Conservation (phyloP, 225 moss, liverwort and hornwort species). For the Sphagnum tenellum region DNA sequence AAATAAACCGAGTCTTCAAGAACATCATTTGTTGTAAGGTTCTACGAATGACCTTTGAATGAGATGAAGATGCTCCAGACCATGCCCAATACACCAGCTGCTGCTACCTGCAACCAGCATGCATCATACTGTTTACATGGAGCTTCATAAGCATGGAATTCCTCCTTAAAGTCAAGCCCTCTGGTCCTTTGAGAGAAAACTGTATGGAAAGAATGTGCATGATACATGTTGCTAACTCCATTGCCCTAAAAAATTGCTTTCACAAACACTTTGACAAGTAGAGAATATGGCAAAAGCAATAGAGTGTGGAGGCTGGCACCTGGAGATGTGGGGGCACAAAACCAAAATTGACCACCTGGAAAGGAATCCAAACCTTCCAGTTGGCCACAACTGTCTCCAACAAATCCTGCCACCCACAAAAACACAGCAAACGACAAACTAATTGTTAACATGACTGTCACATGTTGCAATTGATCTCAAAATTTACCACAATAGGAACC, state of each 20-base stretch:
- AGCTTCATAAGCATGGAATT: no score
- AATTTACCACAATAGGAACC: no score
- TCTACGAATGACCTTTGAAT: conserved; percentile 66
- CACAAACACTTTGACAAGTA: no score
- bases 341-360: conserved; percentile 85
- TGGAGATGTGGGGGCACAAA: conserved; percentile 80
- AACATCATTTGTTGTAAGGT: no score
- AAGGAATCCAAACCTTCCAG: conserved; percentile 99
- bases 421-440: not conserved
- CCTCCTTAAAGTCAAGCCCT: not conserved
- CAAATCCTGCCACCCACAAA: conserved; percentile 44
- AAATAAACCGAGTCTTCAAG: no score
- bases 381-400: conserved; percentile 71
- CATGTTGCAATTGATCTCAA: no score
- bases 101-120: conserved; percentile 45
- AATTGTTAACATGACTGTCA: no score
- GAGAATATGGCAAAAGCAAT: no score
- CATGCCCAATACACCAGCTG: conserved; percentile 77
- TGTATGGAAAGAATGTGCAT: no score
- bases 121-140: not conserved
- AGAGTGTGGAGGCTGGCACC: conserved; percentile 16
- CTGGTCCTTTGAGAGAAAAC: no score
- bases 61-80: conserved; percentile 95
- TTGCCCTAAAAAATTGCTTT: no score
- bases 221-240: no score